Evolutionary conservation across 176 grass and related monocot species (phyloP).

Genomic region (Oryza glumipatula): DNA sequence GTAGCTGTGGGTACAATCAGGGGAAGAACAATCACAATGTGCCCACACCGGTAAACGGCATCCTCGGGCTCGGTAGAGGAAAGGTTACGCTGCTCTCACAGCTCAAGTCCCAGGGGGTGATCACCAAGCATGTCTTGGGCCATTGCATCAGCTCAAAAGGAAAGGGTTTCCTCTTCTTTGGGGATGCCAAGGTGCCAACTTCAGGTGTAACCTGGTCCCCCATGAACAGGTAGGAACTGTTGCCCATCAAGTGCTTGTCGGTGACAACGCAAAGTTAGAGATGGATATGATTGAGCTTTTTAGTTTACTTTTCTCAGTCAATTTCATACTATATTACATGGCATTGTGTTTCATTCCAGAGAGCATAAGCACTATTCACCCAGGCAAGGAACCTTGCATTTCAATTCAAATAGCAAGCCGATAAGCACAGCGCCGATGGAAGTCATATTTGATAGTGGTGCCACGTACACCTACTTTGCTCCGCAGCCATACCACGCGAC

Average conservation of each 20-base stretch:
- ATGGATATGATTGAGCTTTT: too few species aligned
- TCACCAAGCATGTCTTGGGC: constrained; percentile 52
- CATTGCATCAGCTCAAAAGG: constrained; percentile 54
- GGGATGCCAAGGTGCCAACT: constrained; percentile 36
- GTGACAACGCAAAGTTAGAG: not conserved
- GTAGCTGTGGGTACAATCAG: constrained; percentile 74
- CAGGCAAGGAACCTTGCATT: constrained; percentile 62
- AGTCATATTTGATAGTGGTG: constrained; percentile 84
- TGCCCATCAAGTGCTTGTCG: too few species aligned
- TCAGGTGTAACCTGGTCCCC: constrained; percentile 48
- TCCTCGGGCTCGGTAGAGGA: constrained; percentile 62
- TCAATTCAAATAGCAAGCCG: constrained; percentile 32
- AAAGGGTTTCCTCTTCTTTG: constrained; percentile 62
- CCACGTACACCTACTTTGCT: constrained; percentile 86
- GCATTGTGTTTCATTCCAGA: not conserved
- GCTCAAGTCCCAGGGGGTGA: constrained; percentile 38
- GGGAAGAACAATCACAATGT: not conserved
- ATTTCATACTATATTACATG: not conserved
- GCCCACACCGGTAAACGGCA: constrained; percentile 18
- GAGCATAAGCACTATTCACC: constrained; percentile 61
- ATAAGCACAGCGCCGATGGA: constrained; percentile 58
- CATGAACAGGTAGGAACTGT: constrained; percentile 3
- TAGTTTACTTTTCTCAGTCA: not conserved
- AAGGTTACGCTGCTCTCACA: constrained; percentile 44
- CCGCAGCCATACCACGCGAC: constrained; percentile 76